Percentiles rank a stretch among this genome's conserved stretches.
phyloP scores from a whole-genome alignment of 208 protist species.

The Trypanosoma scelopori region DNA sequence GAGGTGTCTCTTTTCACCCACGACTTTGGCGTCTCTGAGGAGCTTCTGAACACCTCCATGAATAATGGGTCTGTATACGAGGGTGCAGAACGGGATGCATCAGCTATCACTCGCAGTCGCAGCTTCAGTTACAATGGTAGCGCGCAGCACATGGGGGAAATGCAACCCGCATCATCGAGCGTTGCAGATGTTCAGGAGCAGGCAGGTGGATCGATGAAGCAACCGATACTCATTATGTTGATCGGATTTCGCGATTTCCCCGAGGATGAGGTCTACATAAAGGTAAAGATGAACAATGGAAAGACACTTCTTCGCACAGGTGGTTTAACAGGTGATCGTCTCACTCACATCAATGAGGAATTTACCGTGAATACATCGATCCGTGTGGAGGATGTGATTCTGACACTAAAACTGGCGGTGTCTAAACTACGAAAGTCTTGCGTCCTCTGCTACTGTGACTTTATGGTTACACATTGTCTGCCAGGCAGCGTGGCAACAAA shows the following conservation, averaged over 20 bases:
- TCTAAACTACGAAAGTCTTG: conserved; percentile 27
- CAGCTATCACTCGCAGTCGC: neutral
- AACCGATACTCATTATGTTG: conserved; percentile 6
- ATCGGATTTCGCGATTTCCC: conserved; percentile 16
- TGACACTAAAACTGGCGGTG: conserved; percentile 60
- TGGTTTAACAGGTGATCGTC: neutral
- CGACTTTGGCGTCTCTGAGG: conserved; percentile 32
- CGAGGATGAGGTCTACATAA: conserved; percentile 23
- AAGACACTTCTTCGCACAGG: conserved; percentile 23
- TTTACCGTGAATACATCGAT: conserved; percentile 16
- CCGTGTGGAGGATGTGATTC: conserved; percentile 16
- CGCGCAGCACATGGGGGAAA: conserved; percentile 1
- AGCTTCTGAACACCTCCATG: neutral
- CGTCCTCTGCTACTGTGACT: conserved; percentile 62
- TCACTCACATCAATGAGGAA: conserved; percentile 18
- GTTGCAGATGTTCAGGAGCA: conserved; percentile 14
- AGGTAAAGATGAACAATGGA: conserved; percentile 7
- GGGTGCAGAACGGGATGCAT: conserved; percentile 1
- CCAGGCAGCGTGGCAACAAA: conserved; percentile 33
- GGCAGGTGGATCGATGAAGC: neutral
- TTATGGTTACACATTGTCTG: conserved; percentile 48
- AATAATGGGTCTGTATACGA: conserved; percentile 7
- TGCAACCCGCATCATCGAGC: conserved; percentile 6
- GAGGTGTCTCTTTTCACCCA: conserved; percentile 49
- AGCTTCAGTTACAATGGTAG: too few species aligned